These are phyloP conservation scores for Solanum acaule DNA, from an alignment of 257 asterid genomes.

Conservation along the genomic window DNA sequence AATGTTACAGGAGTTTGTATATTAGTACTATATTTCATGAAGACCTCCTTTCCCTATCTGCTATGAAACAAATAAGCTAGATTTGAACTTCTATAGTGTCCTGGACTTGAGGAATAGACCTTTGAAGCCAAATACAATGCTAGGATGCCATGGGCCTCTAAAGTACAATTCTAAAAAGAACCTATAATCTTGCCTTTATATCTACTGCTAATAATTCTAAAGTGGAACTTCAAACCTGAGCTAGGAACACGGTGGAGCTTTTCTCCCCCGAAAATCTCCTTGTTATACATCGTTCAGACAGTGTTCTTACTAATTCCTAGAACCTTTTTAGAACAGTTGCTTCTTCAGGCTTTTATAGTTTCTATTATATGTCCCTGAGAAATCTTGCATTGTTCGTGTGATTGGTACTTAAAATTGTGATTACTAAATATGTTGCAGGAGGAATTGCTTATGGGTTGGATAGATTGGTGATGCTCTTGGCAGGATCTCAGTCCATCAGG, in stretches of 20 bases:
- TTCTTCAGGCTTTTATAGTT: background rate
- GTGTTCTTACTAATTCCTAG: background rate
- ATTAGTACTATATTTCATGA: background rate
- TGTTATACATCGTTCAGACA: background rate
- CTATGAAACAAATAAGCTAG: background rate
- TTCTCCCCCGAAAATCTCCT: background rate
- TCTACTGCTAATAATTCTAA: background rate
- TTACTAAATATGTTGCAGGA: slow-evolving; percentile 28
- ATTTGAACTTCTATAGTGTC: background rate
- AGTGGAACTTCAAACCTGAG: background rate
- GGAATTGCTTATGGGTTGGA: slow-evolving; percentile 94
- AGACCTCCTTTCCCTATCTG: background rate
- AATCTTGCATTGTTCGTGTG: background rate
- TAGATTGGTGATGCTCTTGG: slow-evolving; percentile 78
- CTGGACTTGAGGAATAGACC: background rate
- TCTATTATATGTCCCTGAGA: background rate
- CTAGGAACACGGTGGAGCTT: background rate
- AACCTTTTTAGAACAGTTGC: background rate
- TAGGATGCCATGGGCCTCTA: background rate
- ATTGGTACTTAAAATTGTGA: background rate
- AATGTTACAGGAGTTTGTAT: background rate
- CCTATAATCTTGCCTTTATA: background rate
- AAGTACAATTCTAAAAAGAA: background rate
- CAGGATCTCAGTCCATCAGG: slow-evolving; percentile 71
- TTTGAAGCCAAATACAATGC: background rate